Evolutionary conservation across 768 basidiomycete genomes (phyloP), one percentile per base, ranked within the genome.

Genomic region (Rhizopogon vulgaris): DNA sequence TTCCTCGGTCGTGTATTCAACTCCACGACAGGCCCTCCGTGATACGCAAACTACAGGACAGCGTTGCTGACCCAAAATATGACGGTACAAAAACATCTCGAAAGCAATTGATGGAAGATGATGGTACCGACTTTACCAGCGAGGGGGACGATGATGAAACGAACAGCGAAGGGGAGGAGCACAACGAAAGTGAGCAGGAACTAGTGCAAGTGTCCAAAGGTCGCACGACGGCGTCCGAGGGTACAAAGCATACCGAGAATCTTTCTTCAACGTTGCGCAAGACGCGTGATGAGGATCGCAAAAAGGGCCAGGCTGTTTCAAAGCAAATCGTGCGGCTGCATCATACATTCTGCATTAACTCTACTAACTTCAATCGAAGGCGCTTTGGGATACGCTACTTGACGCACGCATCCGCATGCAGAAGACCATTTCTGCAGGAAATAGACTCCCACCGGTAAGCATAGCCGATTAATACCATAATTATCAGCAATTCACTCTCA

Each of bases 331-430:
- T 89, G 61, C 53, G 88, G 46, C 43, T 47, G 10, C 56, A 46
- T 50, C 24, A 47, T 2, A 25, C 38, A 43, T 24, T 32, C 45
- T 48, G n/a, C 14, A 42, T 57, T 41, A 42, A 56, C 54, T 45
- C 46, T 41, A 43, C 52, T 38, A 25, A 48, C 39, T 28, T 46
- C 28, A 9, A 51, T 24, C 53, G 18, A 22, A 97, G 93, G 73
- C 76, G 3, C 68, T 94, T 34, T 96, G 92, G 88, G 92, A 97
- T 65, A 75, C 78, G 4, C 74, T 97, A 36, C 76, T 97, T 27
- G 90, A 96, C 63, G 82, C 89, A n/a, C 82, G 95, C 34, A 98
- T 98, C 65, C 84, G 84, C 24, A 68, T 96, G 40, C 95, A 97
- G 70, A 97, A 94, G 71, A 79, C 85, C 22, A 73, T 83, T 41